Base-by-base conservation (phyloP, 306 rosid genomes). In the Prunus persica region DNA sequence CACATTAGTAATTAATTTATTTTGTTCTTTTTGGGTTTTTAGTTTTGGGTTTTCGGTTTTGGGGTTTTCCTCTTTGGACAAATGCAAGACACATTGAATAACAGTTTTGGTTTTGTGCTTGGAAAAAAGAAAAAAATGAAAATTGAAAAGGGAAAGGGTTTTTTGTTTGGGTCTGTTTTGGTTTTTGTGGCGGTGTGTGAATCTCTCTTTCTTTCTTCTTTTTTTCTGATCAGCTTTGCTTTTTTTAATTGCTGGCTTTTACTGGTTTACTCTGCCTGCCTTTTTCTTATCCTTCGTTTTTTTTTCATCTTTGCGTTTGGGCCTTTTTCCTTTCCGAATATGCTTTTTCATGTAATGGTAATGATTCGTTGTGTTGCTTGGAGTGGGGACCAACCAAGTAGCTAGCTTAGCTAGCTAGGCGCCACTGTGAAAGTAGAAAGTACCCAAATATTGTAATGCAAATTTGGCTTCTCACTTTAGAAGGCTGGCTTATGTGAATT, bases 101-200 rank as follows among this genome's bases (percentile, higher is more conserved):
- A 6, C 43, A 38, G 43, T 51, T 27, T 14, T 38, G 32, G 25
- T 11, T 47, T 25, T 25, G 64, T 75, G 11, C 18, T 28, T 13
- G 41, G 9, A 18, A 47, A 7, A 7, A 38, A 24, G 16, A 18
- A 57, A 6, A 38, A 38, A 38, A 6, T 1, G 7, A 32, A 30
- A 30, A 28, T 2, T 0, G 3, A 28, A 38, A 60, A 38, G 72
- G 75, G 65, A 86, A 84, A 85, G 88, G 69, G 55, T 58, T 74
- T 81, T 90, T 84, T 85, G 78, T 89, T 85, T 78, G 80, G 76
- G 80, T 87, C 80, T 85, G 55, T 65, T 81, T 82, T 67, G 87
- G 87, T 75, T 30, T 62, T 28, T 49, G 86, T 25, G 50, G 66
- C 5, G 49, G 14, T 55, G 66, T 55, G 66, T 72, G 76, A 38